Evolutionary conservation across 2,329 filamentous ascomycete species (phyloP), one percentile per base, ranked within the genome.

Genomic region (Aphanoascus verrucosus): DNA sequence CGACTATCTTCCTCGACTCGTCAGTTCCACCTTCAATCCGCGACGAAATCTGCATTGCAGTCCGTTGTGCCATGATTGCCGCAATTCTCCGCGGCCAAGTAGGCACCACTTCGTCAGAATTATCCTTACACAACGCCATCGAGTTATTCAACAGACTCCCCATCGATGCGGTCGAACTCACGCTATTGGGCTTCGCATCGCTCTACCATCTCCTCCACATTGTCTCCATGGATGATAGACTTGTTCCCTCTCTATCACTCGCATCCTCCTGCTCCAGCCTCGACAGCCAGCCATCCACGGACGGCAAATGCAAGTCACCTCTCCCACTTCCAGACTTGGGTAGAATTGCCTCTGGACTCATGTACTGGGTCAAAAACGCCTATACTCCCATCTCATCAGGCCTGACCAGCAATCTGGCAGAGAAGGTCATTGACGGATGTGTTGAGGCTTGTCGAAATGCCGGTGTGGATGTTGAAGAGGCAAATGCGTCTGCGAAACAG

Each of bases 31-130:
- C 69, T 12, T 72, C 70, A 0, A 69, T 72, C 9, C 66, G 72
- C 6, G 71, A 75, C 4, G 80, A 83, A 55, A 75, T 83, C 9
- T 72, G 72, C 50, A 77, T 77, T 50, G 77, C 79, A 3, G 73
- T 82, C 38, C 79, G 78, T 5, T 73, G 81, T 42, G 79, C 79
- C 9, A 81, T 82, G 66, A 78, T 80, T 54, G 73, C 79, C 1
- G 72, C 74, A 2, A 73, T 81, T 8, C 65, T 76, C 43, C 70
- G 72, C 3, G 65, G 65, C 5, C 63, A 71, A 62, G 56, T 63
- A 6, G 62, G 60, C 2, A 65, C 57, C 20, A 56, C 69, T 1
- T 69, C 69, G 0, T 58, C 65, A 8, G 64, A 63, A 1, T 65
- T 72, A 45, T 71, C 68, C 1, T 62, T 68, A 28, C 63, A 69